Percentiles rank a stretch among this genome's conserved stretches.
Conservation (phyloP, 176 grass and related monocot species). For the Eleusine indica region DNA sequence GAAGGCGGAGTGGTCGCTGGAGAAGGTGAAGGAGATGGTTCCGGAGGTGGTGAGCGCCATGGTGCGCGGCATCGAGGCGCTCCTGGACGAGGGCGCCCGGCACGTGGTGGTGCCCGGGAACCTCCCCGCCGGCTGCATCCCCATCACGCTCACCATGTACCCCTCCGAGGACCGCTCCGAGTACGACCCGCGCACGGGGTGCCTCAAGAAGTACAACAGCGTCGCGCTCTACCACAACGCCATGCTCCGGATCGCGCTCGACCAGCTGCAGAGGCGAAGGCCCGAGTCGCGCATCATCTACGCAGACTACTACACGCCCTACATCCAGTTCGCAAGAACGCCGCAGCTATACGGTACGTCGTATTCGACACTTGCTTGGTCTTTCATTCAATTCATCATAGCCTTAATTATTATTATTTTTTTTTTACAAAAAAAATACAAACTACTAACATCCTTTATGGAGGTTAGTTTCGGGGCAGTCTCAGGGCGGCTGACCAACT, state of each 20-base stretch:
- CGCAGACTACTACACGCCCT: constrained; percentile 73
- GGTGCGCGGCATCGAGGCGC: constrained; percentile 40
- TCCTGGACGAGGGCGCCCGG: constrained; percentile 62
- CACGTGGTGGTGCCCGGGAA: constrained; percentile 75
- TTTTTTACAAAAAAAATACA: too few species aligned
- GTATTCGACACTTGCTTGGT: not conserved
- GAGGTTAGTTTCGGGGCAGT: not conserved
- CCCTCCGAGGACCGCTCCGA: constrained; percentile 32
- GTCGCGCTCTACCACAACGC: constrained; percentile 71
- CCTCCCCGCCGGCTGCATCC: constrained; percentile 80
- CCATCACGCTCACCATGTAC: constrained; percentile 68
- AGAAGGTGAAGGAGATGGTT: constrained; percentile 53
- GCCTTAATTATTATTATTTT: too few species aligned
- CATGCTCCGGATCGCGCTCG: constrained; percentile 54
- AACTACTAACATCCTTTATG: not conserved
- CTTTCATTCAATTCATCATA: not conserved
- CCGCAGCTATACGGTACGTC: constrained; percentile 70
- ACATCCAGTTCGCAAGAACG: constrained; percentile 54
- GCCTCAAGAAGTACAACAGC: constrained; percentile 70
- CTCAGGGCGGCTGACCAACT: not conserved
- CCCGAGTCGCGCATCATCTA: constrained; percentile 61
- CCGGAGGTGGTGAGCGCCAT: constrained; percentile 62
- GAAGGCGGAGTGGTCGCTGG: constrained; percentile 59
- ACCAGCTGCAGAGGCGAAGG: constrained; percentile 49
- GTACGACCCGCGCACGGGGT: constrained; percentile 69